A percentile compares a stretch with the other conserved stretches of the same genome.
These are phyloP conservation scores for Termitomyces sp. DNA, from an alignment of 768 basidiomycete genomes.

Conservation along the genomic window DNA sequence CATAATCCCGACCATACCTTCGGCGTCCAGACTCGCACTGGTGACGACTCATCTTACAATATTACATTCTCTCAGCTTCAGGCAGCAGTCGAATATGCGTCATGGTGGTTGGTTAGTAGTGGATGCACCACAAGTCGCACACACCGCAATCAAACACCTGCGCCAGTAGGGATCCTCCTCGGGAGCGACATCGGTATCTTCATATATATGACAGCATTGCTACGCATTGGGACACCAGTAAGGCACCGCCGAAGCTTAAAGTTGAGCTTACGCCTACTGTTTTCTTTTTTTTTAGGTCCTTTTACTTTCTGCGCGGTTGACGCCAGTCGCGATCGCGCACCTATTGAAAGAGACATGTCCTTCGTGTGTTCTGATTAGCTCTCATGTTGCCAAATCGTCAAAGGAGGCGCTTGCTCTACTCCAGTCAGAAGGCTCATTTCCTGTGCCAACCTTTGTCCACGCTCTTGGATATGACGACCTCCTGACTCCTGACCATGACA, in stretches of 20 bases:
- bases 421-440: conserved; percentile 8
- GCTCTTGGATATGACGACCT: conserved; percentile 25
- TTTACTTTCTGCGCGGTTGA: conserved; percentile 30
- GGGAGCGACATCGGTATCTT: conserved; percentile 32
- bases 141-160: conserved; percentile 17
- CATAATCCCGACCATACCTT: conserved; percentile 31
- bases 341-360: conserved; percentile 26
- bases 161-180: conserved; percentile 32
- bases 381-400: conserved; percentile 25
- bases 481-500: conserved; percentile 14
- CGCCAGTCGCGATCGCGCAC: conserved; percentile 30
- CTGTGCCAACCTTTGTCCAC: conserved; percentile 18
- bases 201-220: conserved; percentile 31
- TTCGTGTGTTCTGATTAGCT: conserved; percentile 24
- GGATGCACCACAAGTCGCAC: conserved; percentile 23
- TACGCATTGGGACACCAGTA: conserved; percentile 32
- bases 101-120: conserved; percentile 26
- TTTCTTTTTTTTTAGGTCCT: conserved; percentile 21
- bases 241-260: conserved; percentile 6
- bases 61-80: conserved; percentile 31
- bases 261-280: neutral
- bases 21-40: conserved; percentile 25
- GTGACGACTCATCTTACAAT: conserved; percentile 20
- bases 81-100: conserved; percentile 26
- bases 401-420: conserved; percentile 22